These are phyloP conservation scores for Pichia cactophila DNA, from an alignment of 1,139 yeast species.

Conservation along the genomic window DNA sequence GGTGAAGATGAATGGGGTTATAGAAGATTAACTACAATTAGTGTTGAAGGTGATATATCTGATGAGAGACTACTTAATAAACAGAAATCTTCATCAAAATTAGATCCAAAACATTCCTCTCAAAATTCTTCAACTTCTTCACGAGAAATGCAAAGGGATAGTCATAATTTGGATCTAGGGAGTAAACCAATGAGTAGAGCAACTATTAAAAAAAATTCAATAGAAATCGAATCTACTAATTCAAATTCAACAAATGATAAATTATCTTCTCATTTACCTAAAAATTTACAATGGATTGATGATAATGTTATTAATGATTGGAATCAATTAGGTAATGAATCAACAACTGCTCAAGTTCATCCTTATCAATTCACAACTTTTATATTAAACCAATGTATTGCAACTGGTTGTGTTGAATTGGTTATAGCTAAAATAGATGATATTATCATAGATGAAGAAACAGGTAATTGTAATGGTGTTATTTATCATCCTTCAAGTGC, in stretches of 20 bases:
- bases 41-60: conserved; percentile 72
- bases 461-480: conserved; percentile 62
- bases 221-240: conserved; percentile 29
- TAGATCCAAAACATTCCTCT: not conserved
- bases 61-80: conserved; percentile 15
- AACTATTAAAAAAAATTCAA: conserved; percentile 34
- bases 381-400: conserved; percentile 71
- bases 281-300: conserved; percentile 76
- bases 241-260: conserved; percentile 21
- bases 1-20: conserved; percentile 92
- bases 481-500: conserved; percentile 54
- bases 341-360: conserved; percentile 93
- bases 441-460: conserved; percentile 51
- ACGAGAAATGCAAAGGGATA: not conserved
- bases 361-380: conserved; percentile 88
- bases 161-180: conserved; percentile 9
- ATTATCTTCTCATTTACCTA: conserved; percentile 42
- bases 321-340: conserved; percentile 76
- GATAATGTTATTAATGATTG: conserved; percentile 60
- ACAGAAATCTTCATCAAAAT: conserved; percentile 1
- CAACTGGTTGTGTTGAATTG: conserved; percentile 76
- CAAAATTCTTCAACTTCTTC: conserved; percentile 4
- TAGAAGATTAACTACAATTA: conserved; percentile 77
- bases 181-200: conserved; percentile 23
- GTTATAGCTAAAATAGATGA: conserved; percentile 78